A percentile compares a stretch with the other conserved stretches of the same genome.
Evolutionary conservation across 345 rosid species (phyloP).

Genomic region (Anastatica hierochuntica): DNA sequence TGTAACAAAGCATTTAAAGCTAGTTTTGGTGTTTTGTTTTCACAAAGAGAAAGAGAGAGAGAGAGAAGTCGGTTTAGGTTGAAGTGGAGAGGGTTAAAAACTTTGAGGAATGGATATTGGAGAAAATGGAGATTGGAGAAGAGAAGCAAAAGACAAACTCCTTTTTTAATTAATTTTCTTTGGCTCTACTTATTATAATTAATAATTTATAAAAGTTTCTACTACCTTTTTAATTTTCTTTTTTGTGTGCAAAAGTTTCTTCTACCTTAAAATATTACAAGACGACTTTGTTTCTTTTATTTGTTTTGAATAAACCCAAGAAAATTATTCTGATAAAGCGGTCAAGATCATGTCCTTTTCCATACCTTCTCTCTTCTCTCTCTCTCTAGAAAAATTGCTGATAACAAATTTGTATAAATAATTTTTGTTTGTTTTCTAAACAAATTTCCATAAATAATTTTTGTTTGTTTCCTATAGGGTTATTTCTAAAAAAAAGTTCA

Average conservation of each 20-base stretch:
- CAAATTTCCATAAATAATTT: background rate
- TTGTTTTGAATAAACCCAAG: constrained; percentile 15
- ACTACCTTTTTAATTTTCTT: no score
- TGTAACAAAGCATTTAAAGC: constrained; percentile 32
- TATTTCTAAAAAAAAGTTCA: no score
- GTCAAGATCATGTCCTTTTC: constrained; percentile 36
- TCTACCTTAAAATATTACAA: constrained; percentile 22
- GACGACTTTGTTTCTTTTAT: constrained; percentile 25
- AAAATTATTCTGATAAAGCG: constrained; percentile 39
- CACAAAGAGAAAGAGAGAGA: background rate
- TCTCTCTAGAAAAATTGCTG: constrained; percentile 13
- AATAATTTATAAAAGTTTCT: background rate
- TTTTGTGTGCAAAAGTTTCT: background rate
- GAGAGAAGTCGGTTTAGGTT: constrained; percentile 30
- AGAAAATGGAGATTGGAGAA: constrained; percentile 26
- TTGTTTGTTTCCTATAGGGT: no score
- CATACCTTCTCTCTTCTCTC: constrained; percentile 20
- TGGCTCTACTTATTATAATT: no score
- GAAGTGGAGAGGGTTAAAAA: constrained; percentile 21
- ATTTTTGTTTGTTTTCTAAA: constrained; percentile 16
- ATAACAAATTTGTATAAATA: constrained; percentile 26
- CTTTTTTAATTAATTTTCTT: background rate
- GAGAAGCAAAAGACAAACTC: constrained; percentile 32
- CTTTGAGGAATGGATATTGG: constrained; percentile 14
- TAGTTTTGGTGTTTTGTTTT: constrained; percentile 11